Evolutionary conservation across 768 basidiomycete genomes (phyloP), one percentile per base, ranked within the genome.

Genomic region (Tulasnella sp.): DNA sequence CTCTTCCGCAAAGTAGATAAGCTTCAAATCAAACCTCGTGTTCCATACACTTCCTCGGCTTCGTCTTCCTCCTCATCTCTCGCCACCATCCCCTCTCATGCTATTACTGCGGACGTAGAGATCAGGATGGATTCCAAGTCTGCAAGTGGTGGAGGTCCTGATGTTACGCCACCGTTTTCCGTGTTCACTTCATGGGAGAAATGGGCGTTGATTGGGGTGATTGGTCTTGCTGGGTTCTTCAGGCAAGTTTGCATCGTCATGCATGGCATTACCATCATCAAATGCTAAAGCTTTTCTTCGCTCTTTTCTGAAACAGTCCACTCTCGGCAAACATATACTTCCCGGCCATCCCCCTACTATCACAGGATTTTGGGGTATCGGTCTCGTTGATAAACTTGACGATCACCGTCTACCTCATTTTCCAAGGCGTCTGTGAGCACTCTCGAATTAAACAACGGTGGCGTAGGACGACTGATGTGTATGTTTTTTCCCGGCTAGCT

Each of bases 311-410:
- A 22, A 68, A 29, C 81, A 22, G 80, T 82, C 25, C 80, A 79
- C 1, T 78, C 80, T 2, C 81, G 80, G 58, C 82, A 82, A 69
- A 37, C 49, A 67, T 74, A 15, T 83, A 82, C 78, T 81, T 82
- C 37, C 83, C 83, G 2, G 92, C 90, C 15, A 90, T 96, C 52
- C 93, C 93, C 0, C 85, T 87, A 0, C 83, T 95, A 31, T 85
- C 90, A 0, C 78, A 77, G n/a, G 90, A 84, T 3, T 93, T 96
- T 80, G 81, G 89, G 79, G 88, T 89, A 75, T 88, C 90, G 0
- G 86, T 86, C 11, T 91, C 93, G 79, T 84, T 89, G 14, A 93
- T 94, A 49, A 94, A 93, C 81, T 81, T 95, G 54, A 92, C 93
- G 9, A 90, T 94, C 12, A 93, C 91, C 0, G 86, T 91, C 80